Base-by-base conservation (phyloP, 176 grass and related monocot species). In the Rhynchospora tenuis region DNA sequence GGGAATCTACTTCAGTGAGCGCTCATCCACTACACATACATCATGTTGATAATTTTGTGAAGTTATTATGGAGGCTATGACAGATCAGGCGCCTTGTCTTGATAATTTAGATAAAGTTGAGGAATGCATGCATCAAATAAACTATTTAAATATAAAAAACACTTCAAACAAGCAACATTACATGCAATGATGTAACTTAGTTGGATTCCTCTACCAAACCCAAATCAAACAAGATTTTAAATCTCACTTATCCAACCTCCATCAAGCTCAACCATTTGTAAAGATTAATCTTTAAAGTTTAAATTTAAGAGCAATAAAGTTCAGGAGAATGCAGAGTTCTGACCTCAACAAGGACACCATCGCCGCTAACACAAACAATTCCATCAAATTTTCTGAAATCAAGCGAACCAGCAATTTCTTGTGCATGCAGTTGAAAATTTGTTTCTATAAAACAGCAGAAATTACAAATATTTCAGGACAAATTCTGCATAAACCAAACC, bases 261-360 rank as follows among this genome's bases (percentile, higher is more conserved):
- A 7, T 71, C 38, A 20, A 71, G 38, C 38, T 45, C 45, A 71
- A 69, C 6, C 33, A 71, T 3, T 71, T n/a, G 24, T 12, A 29
- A 9, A 75, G 23, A 48, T 26, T 43, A 27, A 52, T 74, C 20
- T n/a, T 69, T n/a, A 33, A 24, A 23, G 10, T 73, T 16, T 54
- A 75, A 52, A 24, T 73, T 16, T 54, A 75, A 52, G 22, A 75
- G 54, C 0, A 54, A 54, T 64, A 63, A n/a, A 27, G 50, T 78
- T 63, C 71, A 77, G 1, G 3, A 6, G 50, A 75, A 86, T 63
- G 24, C 43, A 48, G 28, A 81, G 17, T 81, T 83, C 87, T 87
- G 88, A 99, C 97, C 97, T 99, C 97, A 69, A 95, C 97, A 63
- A 99, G 85, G 66, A 95, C 68, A 81, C 97, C 97, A 83, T 99